Base-by-base conservation (phyloP, 257 asterid species). In the Mentha longifolia region DNA sequence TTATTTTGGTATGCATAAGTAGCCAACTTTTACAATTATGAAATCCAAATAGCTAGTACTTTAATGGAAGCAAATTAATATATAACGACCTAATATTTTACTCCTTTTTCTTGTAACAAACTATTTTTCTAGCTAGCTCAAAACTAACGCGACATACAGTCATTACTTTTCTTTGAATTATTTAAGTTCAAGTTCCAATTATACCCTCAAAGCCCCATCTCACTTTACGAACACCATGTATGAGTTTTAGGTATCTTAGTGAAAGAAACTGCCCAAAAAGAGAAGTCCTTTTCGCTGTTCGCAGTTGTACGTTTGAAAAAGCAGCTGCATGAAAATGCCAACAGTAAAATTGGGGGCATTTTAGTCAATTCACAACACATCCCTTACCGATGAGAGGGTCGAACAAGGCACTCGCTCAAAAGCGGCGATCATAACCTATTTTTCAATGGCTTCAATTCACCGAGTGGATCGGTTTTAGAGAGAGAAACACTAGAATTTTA, bases 301-400 rank as follows among this genome's bases (percentile, higher is more conserved):
- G 58, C 55, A 46, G 45, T 33, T 60, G 68, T 76, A 64, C 68
- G 65, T 70, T 78, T 63, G 56, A 51, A 61, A 61, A 78, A 69
- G 47, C 74, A 69, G 47, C 74, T 80, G 78, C 78, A 68, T 80
- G 78, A 67, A 80, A 72, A 67, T 67, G 77, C 72, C 75, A 68
- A 71, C 73, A 67, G 72, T 66, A 54, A 58, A 66, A 70, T 15
- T 65, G 33, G 65, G 77, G 80, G 66, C 62, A 1, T 41, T 6
- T 54, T 22, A 0, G 82, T 68, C 75, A 66, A 42, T 70, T 50
- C 37, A 15, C 35, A 73, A 0, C 14, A 20, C 0, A 20, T 7
- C 77, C 31, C 2, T 2, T 51, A 39, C 52, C 12, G 11, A 14
- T 51, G 57, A 66, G 65, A n/a, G 12, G 58, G 39, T 60, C 45